Conservation (phyloP, 495 filamentous ascomycete species). For the Ramalina peruviana region DNA sequence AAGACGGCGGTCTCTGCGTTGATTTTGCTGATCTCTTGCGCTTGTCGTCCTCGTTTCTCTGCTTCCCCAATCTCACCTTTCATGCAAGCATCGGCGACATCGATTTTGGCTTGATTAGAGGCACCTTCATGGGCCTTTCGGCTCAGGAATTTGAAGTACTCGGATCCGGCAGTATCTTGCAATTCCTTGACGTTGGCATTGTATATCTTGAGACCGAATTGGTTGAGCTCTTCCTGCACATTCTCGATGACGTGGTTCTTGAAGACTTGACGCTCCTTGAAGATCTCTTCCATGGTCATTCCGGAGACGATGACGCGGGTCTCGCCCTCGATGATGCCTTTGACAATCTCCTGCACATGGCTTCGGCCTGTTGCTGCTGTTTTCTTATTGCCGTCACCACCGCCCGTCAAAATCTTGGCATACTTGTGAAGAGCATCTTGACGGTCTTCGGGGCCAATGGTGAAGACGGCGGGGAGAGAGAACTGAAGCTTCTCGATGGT, state of each 20-base stretch:
- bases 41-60: constrained; percentile 49
- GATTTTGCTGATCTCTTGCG: constrained; percentile 52
- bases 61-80: constrained; percentile 68
- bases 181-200: constrained; percentile 76
- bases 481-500: constrained; percentile 33
- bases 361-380: constrained; percentile 29
- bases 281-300: constrained; percentile 84
- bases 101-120: constrained; percentile 62
- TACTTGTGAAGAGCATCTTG: constrained; percentile 56
- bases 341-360: constrained; percentile 73
- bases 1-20: constrained; percentile 67
- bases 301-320: constrained; percentile 61
- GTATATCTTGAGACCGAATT: constrained; percentile 61
- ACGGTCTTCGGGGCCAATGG: constrained; percentile 61
- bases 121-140: constrained; percentile 76
- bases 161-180: constrained; percentile 58
- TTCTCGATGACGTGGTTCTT: constrained; percentile 64
- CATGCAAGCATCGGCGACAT: constrained; percentile 68
- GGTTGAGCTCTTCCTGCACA: constrained; percentile 59
- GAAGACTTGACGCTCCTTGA: constrained; percentile 66
- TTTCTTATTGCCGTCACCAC: constrained; percentile 24
- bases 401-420: constrained; percentile 55
- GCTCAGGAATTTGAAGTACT: constrained; percentile 65
- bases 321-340: constrained; percentile 80
- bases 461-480: constrained; percentile 53